These are phyloP conservation scores for Prunus fruticosa DNA, from an alignment of 306 rosid species.

Conservation along the genomic window DNA sequence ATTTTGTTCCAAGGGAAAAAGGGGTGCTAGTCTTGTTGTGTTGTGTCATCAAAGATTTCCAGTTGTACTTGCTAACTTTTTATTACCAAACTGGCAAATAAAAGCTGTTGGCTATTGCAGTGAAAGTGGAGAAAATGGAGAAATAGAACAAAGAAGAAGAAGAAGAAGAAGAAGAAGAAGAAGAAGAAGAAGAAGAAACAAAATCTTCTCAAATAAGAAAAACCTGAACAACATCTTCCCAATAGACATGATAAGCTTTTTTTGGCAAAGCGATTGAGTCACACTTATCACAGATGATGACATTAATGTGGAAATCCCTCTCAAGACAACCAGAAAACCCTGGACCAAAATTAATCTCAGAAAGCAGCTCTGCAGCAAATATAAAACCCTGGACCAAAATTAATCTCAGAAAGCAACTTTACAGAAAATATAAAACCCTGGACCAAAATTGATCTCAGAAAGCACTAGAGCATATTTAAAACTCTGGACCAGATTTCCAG, in stretches of 20 bases:
- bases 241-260: neutral
- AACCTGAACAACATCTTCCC: neutral
- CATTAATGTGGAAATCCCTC: neutral
- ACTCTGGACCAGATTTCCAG: neutral
- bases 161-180: neutral
- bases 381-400: no score
- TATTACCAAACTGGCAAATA: no score
- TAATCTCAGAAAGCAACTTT: no score
- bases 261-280: neutral
- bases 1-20: neutral
- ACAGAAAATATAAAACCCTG: no score
- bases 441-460: no score
- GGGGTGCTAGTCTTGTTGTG: neutral
- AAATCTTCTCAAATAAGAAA: neutral
- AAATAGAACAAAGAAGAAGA: neutral
- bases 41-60: neutral
- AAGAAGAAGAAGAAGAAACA: neutral
- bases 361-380: no score
- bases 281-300: neutral
- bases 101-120: neutral
- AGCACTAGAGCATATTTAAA: no score
- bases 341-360: no score
- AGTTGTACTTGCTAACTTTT: neutral
- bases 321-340: no score
- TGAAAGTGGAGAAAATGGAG: neutral